phyloP scores from a whole-genome alignment of 768 basidiomycete species.

The Termitomyces sp. region DNA sequence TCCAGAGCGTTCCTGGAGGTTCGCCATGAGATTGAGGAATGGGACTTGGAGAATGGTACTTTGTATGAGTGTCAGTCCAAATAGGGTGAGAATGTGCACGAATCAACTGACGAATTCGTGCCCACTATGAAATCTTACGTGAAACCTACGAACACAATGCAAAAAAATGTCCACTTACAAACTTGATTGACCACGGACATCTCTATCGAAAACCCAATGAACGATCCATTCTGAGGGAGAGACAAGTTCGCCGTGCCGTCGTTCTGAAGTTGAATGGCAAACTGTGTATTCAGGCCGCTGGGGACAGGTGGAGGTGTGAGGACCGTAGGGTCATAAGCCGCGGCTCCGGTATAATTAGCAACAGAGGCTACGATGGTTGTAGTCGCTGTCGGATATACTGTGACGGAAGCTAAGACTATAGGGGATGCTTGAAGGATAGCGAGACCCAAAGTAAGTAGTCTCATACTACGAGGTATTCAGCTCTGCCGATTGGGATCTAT shows the following conservation, averaged over 20 bases:
- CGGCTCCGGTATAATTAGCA: slow-evolving; percentile 39
- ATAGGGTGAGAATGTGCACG: background rate
- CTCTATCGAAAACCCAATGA: slow-evolving; percentile 58
- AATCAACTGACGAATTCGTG: slow-evolving; percentile 5
- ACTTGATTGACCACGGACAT: slow-evolving; percentile 57
- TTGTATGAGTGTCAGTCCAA: background rate
- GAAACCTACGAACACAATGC: slow-evolving; percentile 18
- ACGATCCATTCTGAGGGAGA: slow-evolving; percentile 26
- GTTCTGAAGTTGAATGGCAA: slow-evolving; percentile 35
- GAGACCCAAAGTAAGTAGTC: slow-evolving; percentile 1
- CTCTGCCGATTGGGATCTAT: background rate
- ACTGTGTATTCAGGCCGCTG: slow-evolving; percentile 34
- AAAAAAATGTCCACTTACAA: slow-evolving; percentile 21
- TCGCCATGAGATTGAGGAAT: slow-evolving; percentile 75
- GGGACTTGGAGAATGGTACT: slow-evolving; percentile 48
- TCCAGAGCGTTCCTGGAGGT: slow-evolving; percentile 63
- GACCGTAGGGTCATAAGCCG: slow-evolving; percentile 49
- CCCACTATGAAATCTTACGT: background rate
- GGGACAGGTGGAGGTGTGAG: slow-evolving; percentile 51
- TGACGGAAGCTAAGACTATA: slow-evolving; percentile 19
- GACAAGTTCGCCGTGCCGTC: background rate
- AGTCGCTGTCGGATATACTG: slow-evolving; percentile 27
- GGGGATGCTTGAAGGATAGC: slow-evolving; percentile 6
- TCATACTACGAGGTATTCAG: slow-evolving; percentile 1
- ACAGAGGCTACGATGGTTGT: slow-evolving; percentile 23